These are phyloP conservation scores for Sporisorium sorghi DNA, from an alignment of 1,284 basidiomycete species.

Conservation along the genomic window DNA sequence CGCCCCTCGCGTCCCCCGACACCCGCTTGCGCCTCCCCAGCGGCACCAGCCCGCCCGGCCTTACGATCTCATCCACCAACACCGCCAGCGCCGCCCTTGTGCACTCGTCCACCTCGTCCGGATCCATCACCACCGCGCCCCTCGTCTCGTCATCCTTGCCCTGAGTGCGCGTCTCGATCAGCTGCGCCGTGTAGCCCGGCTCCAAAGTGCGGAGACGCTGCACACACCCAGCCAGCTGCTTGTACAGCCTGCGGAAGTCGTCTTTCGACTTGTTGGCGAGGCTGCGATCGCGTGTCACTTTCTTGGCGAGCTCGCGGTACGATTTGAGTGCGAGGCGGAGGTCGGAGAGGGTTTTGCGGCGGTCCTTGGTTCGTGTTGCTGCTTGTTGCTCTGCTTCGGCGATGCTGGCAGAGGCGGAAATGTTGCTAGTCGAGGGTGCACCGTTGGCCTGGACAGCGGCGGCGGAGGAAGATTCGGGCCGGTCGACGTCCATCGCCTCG, in stretches of 20 bases:
- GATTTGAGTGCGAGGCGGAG: conserved; percentile 34
- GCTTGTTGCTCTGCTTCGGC: neutral
- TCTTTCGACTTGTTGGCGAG: conserved; percentile 35
- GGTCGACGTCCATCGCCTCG: conserved; percentile 15
- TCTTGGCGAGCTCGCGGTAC: conserved; percentile 55
- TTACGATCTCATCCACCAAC: conserved; percentile 33
- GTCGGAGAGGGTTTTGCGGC: conserved; percentile 28
- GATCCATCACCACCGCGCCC: conserved; percentile 17
- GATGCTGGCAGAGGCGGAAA: neutral
- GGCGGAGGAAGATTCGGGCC: conserved; percentile 15
- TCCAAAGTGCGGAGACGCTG: conserved; percentile 28
- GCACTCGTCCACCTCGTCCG: conserved; percentile 47
- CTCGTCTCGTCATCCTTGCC: conserved; percentile 25
- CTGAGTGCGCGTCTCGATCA: conserved; percentile 28
- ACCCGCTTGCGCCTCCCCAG: conserved; percentile 39
- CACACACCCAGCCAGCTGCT: conserved; percentile 46
- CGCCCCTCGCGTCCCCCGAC: neutral
- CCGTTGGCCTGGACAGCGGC: neutral
- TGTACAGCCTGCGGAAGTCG: conserved; percentile 35
- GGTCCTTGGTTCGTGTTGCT: conserved; percentile 22
- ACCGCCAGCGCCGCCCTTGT: conserved; percentile 27
- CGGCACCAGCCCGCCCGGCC: conserved; percentile 45
- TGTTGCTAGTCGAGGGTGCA: neutral
- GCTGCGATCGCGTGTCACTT: conserved; percentile 53
- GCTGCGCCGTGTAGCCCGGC: conserved; percentile 27